Conservation (phyloP, 2,329 filamentous ascomycete genomes). For the Colletotrichum orbiculare region DNA sequence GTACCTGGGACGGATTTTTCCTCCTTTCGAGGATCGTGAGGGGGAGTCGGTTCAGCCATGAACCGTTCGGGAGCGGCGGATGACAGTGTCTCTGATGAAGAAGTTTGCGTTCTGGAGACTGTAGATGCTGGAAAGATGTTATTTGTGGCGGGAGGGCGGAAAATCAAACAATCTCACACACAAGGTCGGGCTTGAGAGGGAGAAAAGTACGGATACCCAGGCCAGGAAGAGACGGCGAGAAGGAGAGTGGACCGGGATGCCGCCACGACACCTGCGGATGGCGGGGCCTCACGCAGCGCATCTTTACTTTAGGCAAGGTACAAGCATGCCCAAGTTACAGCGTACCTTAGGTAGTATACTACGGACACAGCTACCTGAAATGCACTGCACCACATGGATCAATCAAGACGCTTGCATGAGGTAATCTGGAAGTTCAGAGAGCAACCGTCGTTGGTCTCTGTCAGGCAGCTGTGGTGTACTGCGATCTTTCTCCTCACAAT, state of each 20-base stretch:
- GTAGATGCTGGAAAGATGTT: background rate
- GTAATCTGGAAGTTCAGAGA: too few species aligned
- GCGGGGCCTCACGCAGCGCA: conserved; percentile 29
- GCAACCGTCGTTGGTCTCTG: too few species aligned
- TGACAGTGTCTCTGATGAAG: background rate
- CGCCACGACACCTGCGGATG: conserved; percentile 34
- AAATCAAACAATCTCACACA: conserved; percentile 32
- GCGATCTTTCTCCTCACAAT: too few species aligned
- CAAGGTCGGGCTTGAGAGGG: conserved; percentile 27
- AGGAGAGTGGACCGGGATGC: conserved; percentile 29
- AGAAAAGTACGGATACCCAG: conserved; percentile 36
- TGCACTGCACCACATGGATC: conserved; percentile 11
- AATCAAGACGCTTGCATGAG: background rate
- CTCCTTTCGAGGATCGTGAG: conserved; percentile 23
- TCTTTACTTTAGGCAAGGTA: background rate
- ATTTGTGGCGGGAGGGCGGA: conserved; percentile 7
- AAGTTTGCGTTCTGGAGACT: background rate
- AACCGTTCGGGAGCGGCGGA: conserved; percentile 2
- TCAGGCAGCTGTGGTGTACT: too few species aligned
- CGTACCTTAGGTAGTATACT: background rate
- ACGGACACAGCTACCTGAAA: conserved; percentile 5
- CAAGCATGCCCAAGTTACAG: too few species aligned
- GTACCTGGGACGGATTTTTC: conserved; percentile 30
- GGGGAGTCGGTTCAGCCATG: conserved; percentile 27
- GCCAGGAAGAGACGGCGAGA: conserved; percentile 2